These are phyloP conservation scores for Polygonum maritimum DNA, from an alignment of 148 eudicot species.

Conservation along the genomic window DNA sequence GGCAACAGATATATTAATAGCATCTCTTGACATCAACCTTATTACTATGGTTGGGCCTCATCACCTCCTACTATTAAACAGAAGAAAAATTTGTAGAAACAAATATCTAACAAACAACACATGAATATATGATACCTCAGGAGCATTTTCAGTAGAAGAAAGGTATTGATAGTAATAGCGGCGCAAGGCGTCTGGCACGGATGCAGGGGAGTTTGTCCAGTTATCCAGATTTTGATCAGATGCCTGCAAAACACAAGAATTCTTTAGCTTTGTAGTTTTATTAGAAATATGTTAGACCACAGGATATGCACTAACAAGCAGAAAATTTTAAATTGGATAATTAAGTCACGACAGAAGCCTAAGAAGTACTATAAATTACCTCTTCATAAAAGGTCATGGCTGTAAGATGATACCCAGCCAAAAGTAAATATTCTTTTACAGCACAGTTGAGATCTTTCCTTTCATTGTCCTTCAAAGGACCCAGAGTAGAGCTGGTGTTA, in stretches of 20 bases:
- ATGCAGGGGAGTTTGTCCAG: slow-evolving; percentile 83
- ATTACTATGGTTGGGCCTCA: neutral
- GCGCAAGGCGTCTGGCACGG: slow-evolving; percentile 86
- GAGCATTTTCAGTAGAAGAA: slow-evolving; percentile 87
- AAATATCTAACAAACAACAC: slow-evolving; percentile 9
- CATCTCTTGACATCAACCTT: neutral
- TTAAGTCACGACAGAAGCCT: neutral
- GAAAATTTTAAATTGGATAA: neutral
- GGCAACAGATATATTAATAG: slow-evolving; percentile 27
- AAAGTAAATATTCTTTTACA: slow-evolving; percentile 82
- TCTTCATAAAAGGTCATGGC: slow-evolving; percentile 99
- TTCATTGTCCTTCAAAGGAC: slow-evolving; percentile 77
- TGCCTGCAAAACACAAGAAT: neutral
- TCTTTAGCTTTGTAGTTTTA: neutral
- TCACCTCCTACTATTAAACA: neutral
- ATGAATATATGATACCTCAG: slow-evolving; percentile 56
- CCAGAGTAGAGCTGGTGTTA: slow-evolving; percentile 53
- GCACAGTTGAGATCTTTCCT: slow-evolving; percentile 88
- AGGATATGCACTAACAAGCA: neutral
- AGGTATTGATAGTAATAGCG: slow-evolving; percentile 92
- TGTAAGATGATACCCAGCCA: slow-evolving; percentile 95
- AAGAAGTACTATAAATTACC: slow-evolving; percentile 37
- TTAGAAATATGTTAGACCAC: neutral
- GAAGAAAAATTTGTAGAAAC: neutral
- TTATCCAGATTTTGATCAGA: slow-evolving; percentile 56